phyloP scores from a whole-genome alignment of 768 basidiomycete genomes.

The Glaciozyma martinii region DNA sequence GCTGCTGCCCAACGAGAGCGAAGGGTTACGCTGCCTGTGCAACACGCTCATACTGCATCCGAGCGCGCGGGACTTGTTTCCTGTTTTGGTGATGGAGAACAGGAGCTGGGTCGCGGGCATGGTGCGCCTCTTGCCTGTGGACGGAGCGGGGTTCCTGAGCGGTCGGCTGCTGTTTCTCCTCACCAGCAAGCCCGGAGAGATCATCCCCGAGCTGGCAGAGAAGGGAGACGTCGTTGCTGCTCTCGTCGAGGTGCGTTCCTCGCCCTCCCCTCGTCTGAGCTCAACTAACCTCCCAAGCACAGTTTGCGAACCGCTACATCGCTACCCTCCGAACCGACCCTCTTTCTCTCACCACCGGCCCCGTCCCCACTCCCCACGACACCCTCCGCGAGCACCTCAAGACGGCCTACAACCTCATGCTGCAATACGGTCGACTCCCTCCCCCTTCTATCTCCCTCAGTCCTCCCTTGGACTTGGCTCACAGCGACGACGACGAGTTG shows the following conservation, averaged over 20 bases:
- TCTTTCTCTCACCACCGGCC: neutral
- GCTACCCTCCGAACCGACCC: conserved; percentile 1
- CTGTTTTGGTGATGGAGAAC: conserved; percentile 15
- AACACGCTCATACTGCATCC: conserved; percentile 31
- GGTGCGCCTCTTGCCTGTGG: conserved; percentile 8
- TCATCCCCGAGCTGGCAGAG: conserved; percentile 18
- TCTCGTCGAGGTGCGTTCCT: conserved; percentile 17
- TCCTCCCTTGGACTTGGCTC: neutral
- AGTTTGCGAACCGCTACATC: conserved; percentile 18
- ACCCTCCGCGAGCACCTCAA: conserved; percentile 34
- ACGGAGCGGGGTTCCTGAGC: conserved; percentile 27
- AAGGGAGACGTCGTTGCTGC: conserved; percentile 9
- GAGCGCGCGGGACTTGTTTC: conserved; percentile 19
- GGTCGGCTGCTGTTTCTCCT: conserved; percentile 32
- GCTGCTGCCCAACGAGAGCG: conserved; percentile 3
- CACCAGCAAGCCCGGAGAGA: conserved; percentile 25
- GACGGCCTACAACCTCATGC: conserved; percentile 34
- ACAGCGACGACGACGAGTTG: neutral
- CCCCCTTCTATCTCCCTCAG: neutral
- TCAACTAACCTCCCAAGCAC: neutral
- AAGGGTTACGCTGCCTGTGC: conserved; percentile 28
- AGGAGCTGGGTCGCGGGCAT: conserved; percentile 4
- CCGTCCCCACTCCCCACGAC: conserved; percentile 13
- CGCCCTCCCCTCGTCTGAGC: too few relatives aligned
- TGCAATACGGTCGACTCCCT: conserved; percentile 28